Percentiles rank a stretch among this genome's conserved stretches.
phyloP scores from a whole-genome alignment of 2,329 filamentous ascomycete species.

The Aureobasidium uvarum region DNA sequence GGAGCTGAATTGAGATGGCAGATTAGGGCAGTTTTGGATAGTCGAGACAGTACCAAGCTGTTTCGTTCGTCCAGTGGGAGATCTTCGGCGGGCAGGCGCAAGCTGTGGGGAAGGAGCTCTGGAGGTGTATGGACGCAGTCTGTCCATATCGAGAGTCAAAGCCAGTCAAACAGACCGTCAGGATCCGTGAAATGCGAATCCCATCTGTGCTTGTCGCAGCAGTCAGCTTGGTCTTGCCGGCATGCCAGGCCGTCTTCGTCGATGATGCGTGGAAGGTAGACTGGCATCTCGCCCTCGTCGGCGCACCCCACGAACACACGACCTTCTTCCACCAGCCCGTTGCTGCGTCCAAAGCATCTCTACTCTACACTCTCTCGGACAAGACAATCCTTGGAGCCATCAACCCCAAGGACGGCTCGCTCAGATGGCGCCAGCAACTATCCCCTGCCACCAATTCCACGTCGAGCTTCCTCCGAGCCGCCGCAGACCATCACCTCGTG shows the following conservation, averaged over 20 bases:
- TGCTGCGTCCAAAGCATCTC: constrained; percentile 75
- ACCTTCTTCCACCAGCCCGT: constrained; percentile 95
- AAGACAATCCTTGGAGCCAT: constrained; percentile 80
- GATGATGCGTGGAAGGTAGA: constrained; percentile 92
- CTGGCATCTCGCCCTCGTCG: constrained; percentile 88
- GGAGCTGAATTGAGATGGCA: not conserved
- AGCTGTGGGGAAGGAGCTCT: constrained; percentile 14
- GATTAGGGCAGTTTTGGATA: not conserved
- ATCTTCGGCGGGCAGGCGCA: constrained; percentile 9
- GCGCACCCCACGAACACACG: constrained; percentile 73
- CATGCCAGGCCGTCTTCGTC: constrained; percentile 69
- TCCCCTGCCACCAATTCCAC: constrained; percentile 43
- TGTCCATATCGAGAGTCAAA: not conserved
- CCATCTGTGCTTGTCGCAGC: constrained; percentile 28
- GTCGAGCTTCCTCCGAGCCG: constrained; percentile 60
- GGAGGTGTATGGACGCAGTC: not conserved
- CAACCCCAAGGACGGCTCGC: constrained; percentile 77
- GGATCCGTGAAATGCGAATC: constrained; percentile 26
- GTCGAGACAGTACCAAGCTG: not conserved
- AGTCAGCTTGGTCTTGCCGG: constrained; percentile 48
- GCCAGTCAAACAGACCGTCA: not conserved
- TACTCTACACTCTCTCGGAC: constrained; percentile 89
- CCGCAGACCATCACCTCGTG: constrained; percentile 74
- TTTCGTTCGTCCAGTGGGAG: not conserved
- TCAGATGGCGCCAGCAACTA: constrained; percentile 84